Evolutionary conservation across 805 yeast species (phyloP), one percentile per base, ranked within the genome.

Genomic region (Tanozyma kutaoensis): DNA sequence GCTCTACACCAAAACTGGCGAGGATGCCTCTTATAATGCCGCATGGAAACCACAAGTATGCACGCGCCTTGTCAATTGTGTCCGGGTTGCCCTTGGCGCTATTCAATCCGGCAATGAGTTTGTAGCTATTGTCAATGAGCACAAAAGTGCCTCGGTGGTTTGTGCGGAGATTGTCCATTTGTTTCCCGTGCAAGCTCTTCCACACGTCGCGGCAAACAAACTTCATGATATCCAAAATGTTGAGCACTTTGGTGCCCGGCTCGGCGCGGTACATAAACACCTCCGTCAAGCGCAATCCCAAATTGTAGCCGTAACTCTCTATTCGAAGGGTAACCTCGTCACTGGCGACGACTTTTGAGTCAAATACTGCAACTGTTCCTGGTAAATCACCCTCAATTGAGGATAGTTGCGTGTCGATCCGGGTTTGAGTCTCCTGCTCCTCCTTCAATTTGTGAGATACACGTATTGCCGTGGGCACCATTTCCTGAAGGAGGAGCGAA

Each of bases 181-280:
- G 95, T 50, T 85, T 88, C 21, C 74, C 71, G 52, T 72, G 84
- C 16, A 88, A 46, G 28, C 66, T 54, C 39, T 69, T 73, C 97
- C 97, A 91, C 16, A 86, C 77, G 39, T 86, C 96, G 24, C 93
- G 67, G 47, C 97, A 86, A 4, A 91, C 69, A 47, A 82, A 85
- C 52, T 88, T 88, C 82, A 91, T 81, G 22, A 88, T 67, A 37
- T 81, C 86, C 21, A 88, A 52, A 9, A 79, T 62, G 34, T 80
- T 86, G 13, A 57, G 61, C 44, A 75, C 49, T 47, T 69, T 43
- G 38, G 46, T 26, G 45, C 54, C 1, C 45, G 36, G 13, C 43
- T 33, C 15, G 45, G 66, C 40, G 27, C 50, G 51, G 35, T 58
- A 59, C 36, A 70, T 48, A 30, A 65, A 54, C 11, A 66, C 55